A percentile compares a stretch with the other conserved stretches of the same genome.
These are phyloP conservation scores for Nannizziopsis barbatae DNA, from an alignment of 2,329 filamentous ascomycete species.

Conservation along the genomic window DNA sequence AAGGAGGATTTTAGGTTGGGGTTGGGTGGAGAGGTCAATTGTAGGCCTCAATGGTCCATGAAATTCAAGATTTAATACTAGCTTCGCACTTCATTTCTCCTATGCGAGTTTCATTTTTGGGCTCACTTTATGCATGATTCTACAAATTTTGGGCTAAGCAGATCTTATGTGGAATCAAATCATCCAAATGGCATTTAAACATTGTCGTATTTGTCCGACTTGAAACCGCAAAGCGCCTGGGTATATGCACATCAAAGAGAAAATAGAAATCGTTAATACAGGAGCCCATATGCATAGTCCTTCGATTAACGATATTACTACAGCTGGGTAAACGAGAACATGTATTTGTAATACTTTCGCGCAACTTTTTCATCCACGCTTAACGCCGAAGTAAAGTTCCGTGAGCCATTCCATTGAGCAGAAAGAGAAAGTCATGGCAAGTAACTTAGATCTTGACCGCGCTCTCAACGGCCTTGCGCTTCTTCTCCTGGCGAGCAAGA, in stretches of 20 bases:
- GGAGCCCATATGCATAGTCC: conserved; percentile 3
- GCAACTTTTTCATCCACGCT: conserved; percentile 2
- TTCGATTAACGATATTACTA: conserved; percentile 7
- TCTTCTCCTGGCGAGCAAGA: conserved; percentile 64
- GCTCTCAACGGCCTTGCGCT: conserved; percentile 82
- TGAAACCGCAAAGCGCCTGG: conserved; percentile 10
- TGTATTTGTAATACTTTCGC: conserved; percentile 5
- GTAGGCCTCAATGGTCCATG: too few relatives aligned
- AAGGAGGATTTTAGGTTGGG: conserved; percentile 1
- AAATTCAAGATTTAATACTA: too few relatives aligned
- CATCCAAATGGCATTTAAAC: background rate
- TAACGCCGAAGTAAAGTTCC: conserved; percentile 1
- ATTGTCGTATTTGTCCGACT: conserved; percentile 2
- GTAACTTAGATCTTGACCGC: conserved; percentile 89
- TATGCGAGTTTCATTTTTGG: background rate
- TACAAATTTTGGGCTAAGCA: background rate
- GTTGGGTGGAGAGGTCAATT: background rate
- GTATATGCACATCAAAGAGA: conserved; percentile 12
- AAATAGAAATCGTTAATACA: background rate
- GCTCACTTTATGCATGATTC: background rate
- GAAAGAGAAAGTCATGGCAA: background rate
- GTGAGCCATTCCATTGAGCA: background rate
- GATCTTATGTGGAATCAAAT: conserved; percentile 2
- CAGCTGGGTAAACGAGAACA: background rate
- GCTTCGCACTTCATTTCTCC: too few relatives aligned